A percentile compares a stretch with the other conserved stretches of the same genome.
These are phyloP conservation scores for Cutaneotrichosporon curvatum DNA, from an alignment of 1,284 basidiomycete genomes.

Conservation along the genomic window DNA sequence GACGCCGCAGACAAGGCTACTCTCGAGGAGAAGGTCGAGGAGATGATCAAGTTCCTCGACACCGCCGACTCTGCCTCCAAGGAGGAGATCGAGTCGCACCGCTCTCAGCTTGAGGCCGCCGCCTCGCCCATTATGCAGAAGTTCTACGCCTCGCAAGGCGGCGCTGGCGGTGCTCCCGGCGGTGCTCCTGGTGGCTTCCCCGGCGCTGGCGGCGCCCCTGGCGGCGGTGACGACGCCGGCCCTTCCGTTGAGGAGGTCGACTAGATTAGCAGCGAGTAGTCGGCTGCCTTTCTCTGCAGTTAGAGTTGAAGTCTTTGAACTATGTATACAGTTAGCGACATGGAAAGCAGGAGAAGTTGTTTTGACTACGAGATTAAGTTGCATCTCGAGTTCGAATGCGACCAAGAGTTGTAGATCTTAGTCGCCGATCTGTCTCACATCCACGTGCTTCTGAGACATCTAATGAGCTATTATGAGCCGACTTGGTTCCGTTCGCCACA, in stretches of 20 bases:
- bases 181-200: constrained; percentile 52
- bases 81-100: constrained; percentile 89
- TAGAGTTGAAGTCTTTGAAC: too few species aligned
- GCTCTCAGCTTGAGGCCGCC: constrained; percentile 88
- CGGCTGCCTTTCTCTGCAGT: too few species aligned
- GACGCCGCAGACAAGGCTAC: constrained; percentile 79
- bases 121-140: constrained; percentile 70
- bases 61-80: constrained; percentile 71
- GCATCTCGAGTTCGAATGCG: too few species aligned
- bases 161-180: constrained; percentile 56
- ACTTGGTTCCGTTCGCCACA: too few species aligned
- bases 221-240: constrained; percentile 50
- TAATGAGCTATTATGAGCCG: too few species aligned
- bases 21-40: constrained; percentile 75
- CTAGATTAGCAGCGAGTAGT: too few species aligned
- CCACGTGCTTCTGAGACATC: too few species aligned
- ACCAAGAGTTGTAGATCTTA: too few species aligned
- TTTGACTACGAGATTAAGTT: too few species aligned
- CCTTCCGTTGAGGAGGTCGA: constrained; percentile 56
- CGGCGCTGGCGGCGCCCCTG: constrained; percentile 44
- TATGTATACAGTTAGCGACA: too few species aligned
- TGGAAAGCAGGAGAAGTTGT: too few species aligned
- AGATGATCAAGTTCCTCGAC: constrained; percentile 86
- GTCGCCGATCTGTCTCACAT: too few species aligned
- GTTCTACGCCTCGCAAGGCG: constrained; percentile 75